phyloP scores from a whole-genome alignment of 495 filamentous ascomycete genomes.

The Penicillium bovifimosum region DNA sequence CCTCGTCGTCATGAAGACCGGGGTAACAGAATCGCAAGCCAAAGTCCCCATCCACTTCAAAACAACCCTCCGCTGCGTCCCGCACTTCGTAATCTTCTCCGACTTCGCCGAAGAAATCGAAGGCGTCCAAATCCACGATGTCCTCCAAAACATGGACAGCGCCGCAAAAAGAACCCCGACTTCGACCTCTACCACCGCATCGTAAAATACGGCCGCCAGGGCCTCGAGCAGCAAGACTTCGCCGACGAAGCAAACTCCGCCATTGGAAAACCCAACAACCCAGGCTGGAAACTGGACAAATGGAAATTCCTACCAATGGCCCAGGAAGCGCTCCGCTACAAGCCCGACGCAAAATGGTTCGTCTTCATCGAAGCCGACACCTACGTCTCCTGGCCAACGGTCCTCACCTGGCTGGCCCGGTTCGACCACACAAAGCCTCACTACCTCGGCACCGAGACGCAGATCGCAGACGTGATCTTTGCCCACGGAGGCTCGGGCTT shows the following conservation, averaged over 20 bases:
- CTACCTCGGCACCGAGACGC: conserved; percentile 56
- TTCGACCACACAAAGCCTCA: conserved; percentile 46
- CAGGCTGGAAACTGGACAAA: conserved; percentile 54
- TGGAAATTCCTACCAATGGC: conserved; percentile 58
- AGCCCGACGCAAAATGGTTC: conserved; percentile 57
- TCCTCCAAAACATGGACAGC: conserved; percentile 37
- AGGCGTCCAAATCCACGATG: conserved; percentile 45
- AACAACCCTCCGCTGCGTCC: conserved; percentile 48
- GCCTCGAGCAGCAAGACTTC: conserved; percentile 36
- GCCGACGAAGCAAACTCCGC: conserved; percentile 43
- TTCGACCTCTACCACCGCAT: conserved; percentile 52
- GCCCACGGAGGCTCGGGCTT: conserved; percentile 67
- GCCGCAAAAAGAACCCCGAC: conserved; percentile 36
- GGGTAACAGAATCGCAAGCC: conserved; percentile 39
- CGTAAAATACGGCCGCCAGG: conserved; percentile 32
- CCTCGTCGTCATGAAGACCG: conserved; percentile 44
- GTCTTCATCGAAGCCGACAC: conserved; percentile 67
- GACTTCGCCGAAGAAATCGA: conserved; percentile 48
- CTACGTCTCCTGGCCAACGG: conserved; percentile 57
- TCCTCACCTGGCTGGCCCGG: conserved; percentile 50
- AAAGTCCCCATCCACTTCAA: conserved; percentile 47
- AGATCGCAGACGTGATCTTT: conserved; percentile 52
- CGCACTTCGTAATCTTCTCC: conserved; percentile 52
- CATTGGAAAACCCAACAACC: conserved; percentile 43
- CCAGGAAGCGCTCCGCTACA: conserved; percentile 37